phyloP scores from a whole-genome alignment of 2,329 filamentous ascomycete genomes.

The Paradendryphiella salina region DNA sequence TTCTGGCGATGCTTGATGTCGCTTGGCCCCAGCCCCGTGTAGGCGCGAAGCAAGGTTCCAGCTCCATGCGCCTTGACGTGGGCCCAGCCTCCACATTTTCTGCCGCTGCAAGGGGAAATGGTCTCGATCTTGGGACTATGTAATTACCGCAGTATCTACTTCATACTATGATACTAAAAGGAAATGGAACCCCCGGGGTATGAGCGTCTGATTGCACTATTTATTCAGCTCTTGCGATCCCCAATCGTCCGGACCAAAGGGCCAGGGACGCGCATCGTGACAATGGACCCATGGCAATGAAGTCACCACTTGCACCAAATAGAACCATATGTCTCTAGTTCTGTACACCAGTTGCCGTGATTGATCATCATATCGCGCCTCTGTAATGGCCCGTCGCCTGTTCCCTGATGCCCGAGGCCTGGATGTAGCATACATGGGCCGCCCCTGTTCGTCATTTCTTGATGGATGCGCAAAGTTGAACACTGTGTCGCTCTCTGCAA shows the following conservation, averaged over 20 bases:
- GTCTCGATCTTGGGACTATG: not conserved
- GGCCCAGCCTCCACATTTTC: slow-evolving; percentile 9
- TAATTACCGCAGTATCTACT: not conserved
- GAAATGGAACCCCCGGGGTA: too few species aligned
- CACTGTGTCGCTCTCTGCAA: not conserved
- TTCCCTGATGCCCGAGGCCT: not conserved
- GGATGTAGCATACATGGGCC: not conserved
- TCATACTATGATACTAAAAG: not conserved
- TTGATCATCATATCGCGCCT: not conserved
- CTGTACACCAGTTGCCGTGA: not conserved
- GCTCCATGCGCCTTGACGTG: slow-evolving; percentile 26
- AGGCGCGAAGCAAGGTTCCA: slow-evolving; percentile 18
- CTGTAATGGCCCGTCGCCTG: not conserved
- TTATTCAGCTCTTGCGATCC: too few species aligned
- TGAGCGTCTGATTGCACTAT: too few species aligned
- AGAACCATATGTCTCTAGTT: not conserved
- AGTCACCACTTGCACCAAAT: not conserved
- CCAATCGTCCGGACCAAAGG: not conserved
- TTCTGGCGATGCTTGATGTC: slow-evolving; percentile 30
- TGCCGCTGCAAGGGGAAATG: not conserved
- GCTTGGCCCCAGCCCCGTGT: slow-evolving; percentile 21
- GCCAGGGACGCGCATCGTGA: too few species aligned
- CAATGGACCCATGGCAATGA: not conserved
- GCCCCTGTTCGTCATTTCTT: not conserved
- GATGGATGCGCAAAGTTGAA: not conserved